Percentiles rank a stretch among this genome's conserved stretches.
Evolutionary conservation across 108 stramenopile genomes (phyloP).

Genomic region (Skeletonema costatum): DNA sequence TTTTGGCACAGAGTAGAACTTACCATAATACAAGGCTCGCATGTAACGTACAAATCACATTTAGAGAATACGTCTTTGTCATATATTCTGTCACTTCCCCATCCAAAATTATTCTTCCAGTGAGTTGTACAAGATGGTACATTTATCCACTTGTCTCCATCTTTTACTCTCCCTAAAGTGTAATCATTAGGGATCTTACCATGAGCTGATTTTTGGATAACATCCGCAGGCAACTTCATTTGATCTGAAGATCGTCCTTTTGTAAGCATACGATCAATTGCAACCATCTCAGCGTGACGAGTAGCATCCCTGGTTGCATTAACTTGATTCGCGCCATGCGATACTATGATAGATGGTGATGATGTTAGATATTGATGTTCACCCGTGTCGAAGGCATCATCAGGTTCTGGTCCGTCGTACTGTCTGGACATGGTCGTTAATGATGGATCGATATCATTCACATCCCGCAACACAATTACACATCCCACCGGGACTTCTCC

Average conservation of each 20-base stretch:
- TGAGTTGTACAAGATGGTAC: conserved; percentile 43
- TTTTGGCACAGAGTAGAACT: conserved; percentile 7
- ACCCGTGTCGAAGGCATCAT: not conserved
- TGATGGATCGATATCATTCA: conserved; percentile 5
- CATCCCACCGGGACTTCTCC: conserved; percentile 91
- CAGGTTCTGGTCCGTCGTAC: not conserved
- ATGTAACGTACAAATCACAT: conserved; percentile 81
- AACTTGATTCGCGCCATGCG: conserved; percentile 89
- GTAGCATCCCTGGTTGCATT: conserved; percentile 88
- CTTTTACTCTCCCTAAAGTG: conserved; percentile 29
- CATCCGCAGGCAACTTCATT: conserved; percentile 53
- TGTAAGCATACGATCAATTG: conserved; percentile 82
- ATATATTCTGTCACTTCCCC: conserved; percentile 60
- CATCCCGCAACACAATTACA: conserved; percentile 68
- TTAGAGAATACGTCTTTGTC: conserved; percentile 50
- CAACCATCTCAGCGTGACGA: conserved; percentile 84
- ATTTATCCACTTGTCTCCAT: conserved; percentile 63
- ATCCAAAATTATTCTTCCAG: conserved; percentile 58
- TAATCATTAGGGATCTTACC: conserved; percentile 28
- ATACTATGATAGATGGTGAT: conserved; percentile 63
- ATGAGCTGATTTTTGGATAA: conserved; percentile 40
- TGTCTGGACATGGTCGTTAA: not conserved
- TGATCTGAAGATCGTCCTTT: conserved; percentile 65
- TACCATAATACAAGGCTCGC: conserved; percentile 90
- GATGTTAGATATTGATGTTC: not conserved